These are phyloP conservation scores for Fusarium sublunatum DNA, from an alignment of 2,329 filamentous ascomycete genomes.

Conservation along the genomic window DNA sequence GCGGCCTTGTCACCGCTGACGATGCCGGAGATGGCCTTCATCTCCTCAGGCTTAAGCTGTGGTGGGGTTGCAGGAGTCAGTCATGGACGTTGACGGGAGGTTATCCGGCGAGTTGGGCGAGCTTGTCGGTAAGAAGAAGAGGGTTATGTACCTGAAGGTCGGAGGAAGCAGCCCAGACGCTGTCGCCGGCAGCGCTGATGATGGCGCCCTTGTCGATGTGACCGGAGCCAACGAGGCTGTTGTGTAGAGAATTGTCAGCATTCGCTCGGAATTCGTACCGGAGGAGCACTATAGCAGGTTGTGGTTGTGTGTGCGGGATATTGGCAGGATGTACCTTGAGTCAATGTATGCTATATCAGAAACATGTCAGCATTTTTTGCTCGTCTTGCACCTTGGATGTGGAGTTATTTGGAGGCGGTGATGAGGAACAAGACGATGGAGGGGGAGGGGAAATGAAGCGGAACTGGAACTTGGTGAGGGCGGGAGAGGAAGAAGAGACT, in stretches of 20 bases:
- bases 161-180: conserved; percentile 77
- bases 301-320: conserved; percentile 4
- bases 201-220: conserved; percentile 88
- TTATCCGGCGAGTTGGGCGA: conserved; percentile 3
- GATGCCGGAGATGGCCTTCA: conserved; percentile 67
- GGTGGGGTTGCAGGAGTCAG: conserved; percentile 22
- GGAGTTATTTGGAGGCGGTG: conserved; percentile 46
- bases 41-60: conserved; percentile 62
- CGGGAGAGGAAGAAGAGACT: conserved; percentile 40
- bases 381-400: conserved; percentile 19
- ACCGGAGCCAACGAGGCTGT: conserved; percentile 81
- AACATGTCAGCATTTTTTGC: conserved; percentile 32
- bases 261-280: conserved; percentile 26
- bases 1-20: conserved; percentile 59
- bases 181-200: conserved; percentile 82
- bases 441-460: conserved; percentile 25
- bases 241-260: conserved; percentile 40
- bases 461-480: conserved; percentile 3
- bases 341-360: conserved; percentile 61
- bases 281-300: neutral
- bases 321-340: conserved; percentile 56
- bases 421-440: conserved; percentile 36
- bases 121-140: conserved; percentile 6
- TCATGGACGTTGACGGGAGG: conserved; percentile 5
- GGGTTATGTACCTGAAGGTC: conserved; percentile 75